Percentiles rank a stretch among this genome's conserved stretches.
These are phyloP conservation scores for Aspergillus niger DNA, from an alignment of 2,329 filamentous ascomycete genomes.

Conservation along the genomic window DNA sequence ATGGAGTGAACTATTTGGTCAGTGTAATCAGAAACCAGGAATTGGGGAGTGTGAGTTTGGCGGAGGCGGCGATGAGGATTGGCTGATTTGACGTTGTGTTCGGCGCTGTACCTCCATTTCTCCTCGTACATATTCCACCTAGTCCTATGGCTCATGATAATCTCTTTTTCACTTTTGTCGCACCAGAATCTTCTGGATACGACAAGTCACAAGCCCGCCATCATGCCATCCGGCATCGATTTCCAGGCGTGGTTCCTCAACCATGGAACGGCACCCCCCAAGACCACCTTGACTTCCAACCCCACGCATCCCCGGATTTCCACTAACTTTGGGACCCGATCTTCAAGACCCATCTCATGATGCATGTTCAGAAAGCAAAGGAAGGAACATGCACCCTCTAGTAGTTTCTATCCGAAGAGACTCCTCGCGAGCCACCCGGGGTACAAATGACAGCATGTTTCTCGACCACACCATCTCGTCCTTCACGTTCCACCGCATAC, in stretches of 20 bases:
- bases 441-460: not conserved
- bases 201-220: not conserved
- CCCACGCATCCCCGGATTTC: not conserved
- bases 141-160: not conserved
- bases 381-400: not conserved
- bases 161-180: not conserved
- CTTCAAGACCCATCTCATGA: not conserved
- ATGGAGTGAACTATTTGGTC: slow-evolving; percentile 31
- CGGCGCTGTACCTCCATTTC: not conserved
- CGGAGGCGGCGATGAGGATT: slow-evolving; percentile 24
- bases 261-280: not conserved
- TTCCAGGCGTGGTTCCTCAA: not conserved
- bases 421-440: not conserved
- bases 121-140: not conserved
- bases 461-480: not conserved
- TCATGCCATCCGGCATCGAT: not conserved
- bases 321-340: no score
- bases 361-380: not conserved
- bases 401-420: not conserved
- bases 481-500: not conserved
- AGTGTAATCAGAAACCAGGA: slow-evolving; percentile 31
- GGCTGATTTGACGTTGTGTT: not conserved
- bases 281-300: not conserved
- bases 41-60: slow-evolving; percentile 29
- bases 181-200: not conserved